Evolutionary conservation across 345 rosid genomes (phyloP).

Genomic region (Citrus hindsii): DNA sequence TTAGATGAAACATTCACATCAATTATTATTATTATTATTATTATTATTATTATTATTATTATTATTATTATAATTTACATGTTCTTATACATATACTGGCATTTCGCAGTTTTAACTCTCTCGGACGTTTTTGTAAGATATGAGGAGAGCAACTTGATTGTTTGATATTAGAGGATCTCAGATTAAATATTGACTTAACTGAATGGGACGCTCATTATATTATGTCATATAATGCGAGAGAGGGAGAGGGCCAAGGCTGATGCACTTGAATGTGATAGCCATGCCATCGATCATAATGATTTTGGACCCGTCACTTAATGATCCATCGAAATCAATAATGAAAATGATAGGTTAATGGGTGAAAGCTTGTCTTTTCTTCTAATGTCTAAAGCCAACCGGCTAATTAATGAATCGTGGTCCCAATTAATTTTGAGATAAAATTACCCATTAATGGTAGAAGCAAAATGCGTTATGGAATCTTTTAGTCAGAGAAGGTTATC

Average conservation of each 20-base stretch:
- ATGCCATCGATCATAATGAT: background rate
- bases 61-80: too few species aligned
- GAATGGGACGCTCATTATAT: background rate
- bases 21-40: too few species aligned
- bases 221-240: background rate
- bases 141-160: too few species aligned
- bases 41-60: too few species aligned
- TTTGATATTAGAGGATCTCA: too few species aligned
- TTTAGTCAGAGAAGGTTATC: background rate
- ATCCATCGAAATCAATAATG: background rate
- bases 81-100: too few species aligned
- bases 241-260: background rate
- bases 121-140: too few species aligned
- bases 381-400: background rate
- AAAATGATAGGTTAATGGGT: background rate
- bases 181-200: background rate
- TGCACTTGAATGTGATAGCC: background rate
- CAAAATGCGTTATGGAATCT: background rate
- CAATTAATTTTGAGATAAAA: background rate
- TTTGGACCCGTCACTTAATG: slow-evolving; percentile 1
- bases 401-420: slow-evolving; percentile 6
- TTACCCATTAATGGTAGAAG: background rate
- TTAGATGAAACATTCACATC: background rate
- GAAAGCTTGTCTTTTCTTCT: background rate
- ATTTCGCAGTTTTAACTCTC: too few species aligned